Base-by-base conservation (phyloP, 495 filamentous ascomycete species). In the Parachaetomium inaequale region DNA sequence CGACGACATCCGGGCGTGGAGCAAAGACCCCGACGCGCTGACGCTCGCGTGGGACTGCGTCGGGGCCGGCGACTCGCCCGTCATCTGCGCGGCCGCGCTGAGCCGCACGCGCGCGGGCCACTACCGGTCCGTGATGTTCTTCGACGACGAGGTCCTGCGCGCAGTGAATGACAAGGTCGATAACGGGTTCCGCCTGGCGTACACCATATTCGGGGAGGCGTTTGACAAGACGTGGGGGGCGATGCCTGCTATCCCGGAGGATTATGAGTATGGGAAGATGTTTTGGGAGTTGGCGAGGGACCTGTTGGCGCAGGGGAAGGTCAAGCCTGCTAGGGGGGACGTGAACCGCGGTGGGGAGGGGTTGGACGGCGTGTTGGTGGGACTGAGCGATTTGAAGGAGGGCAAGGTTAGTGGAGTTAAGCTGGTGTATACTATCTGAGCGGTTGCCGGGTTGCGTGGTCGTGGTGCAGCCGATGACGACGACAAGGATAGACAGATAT, bases 11-110 rank as follows among this genome's bases (percentile, higher is more conserved):
- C 51, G 46, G 11, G 66, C 69, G 23, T 73, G 71, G 46, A 57
- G 28, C 38, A 65, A 63, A 62, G 57, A 69, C 54, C 57, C 72
- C 4, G 59, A 60, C 32, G 28, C 40, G 14, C 53, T 65, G 28
- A 58, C 53, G 29, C 54, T 63, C 17, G 76, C 68, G 28, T 76
- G 73, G 73, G 74, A 76, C 66, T 76, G 74, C 70, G 62, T 69
- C 45, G 65, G 64, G 7, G 34, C 28, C 11, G 64, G 55, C 7
- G 54, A 46, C 4, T 59, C 65, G 43, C 63, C 46, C 25, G 56
- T 31, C 19, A 56, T 75, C 43, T 61, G 64, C 71, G 74, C 71
- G 0, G 61, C 43, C 1, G 72, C 70, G 12, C 65, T 78, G 10
- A 61, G 59, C 53, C 31, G 28, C n/a, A 43, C 61, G 7, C 34